phyloP scores from a whole-genome alignment of 2,329 filamentous ascomycete genomes.

The Passalora sequoiae region DNA sequence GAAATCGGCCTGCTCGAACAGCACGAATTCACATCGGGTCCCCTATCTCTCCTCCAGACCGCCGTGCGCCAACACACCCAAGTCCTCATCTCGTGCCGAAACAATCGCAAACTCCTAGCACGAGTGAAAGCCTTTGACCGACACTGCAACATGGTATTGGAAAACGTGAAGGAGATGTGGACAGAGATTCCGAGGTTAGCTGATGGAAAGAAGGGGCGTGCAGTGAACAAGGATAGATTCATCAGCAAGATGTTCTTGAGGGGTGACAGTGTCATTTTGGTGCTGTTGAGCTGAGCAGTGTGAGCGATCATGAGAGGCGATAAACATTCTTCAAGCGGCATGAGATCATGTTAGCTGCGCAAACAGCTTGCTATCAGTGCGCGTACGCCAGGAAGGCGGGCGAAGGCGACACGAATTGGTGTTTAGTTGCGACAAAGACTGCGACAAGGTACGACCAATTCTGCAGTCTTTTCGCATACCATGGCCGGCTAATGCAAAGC shows the following conservation, averaged over 20 bases:
- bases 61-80: slow-evolving; percentile 91
- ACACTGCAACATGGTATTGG: slow-evolving; percentile 98
- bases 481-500: slow-evolving; percentile 4
- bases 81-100: slow-evolving; percentile 93
- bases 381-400: no score
- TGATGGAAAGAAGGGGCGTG: slow-evolving; percentile 79
- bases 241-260: slow-evolving; percentile 96
- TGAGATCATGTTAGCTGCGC: no score
- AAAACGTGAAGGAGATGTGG: slow-evolving; percentile 99
- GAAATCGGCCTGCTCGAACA: slow-evolving; percentile 78
- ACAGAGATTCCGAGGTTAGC: slow-evolving; percentile 82
- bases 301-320: slow-evolving; percentile 3
- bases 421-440: neutral
- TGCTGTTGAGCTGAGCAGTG: slow-evolving; percentile 59
- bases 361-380: no score
- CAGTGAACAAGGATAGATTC: slow-evolving; percentile 96
- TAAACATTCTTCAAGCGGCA: neutral
- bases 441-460: no score
- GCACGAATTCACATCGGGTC: slow-evolving; percentile 73
- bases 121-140: slow-evolving; percentile 98
- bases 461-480: neutral
- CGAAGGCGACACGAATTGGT: neutral
- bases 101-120: slow-evolving; percentile 95
- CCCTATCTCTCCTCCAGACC: slow-evolving; percentile 91
- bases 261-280: slow-evolving; percentile 82